phyloP scores from a whole-genome alignment of 257 asterid species.

The Forsythia viridissima region DNA sequence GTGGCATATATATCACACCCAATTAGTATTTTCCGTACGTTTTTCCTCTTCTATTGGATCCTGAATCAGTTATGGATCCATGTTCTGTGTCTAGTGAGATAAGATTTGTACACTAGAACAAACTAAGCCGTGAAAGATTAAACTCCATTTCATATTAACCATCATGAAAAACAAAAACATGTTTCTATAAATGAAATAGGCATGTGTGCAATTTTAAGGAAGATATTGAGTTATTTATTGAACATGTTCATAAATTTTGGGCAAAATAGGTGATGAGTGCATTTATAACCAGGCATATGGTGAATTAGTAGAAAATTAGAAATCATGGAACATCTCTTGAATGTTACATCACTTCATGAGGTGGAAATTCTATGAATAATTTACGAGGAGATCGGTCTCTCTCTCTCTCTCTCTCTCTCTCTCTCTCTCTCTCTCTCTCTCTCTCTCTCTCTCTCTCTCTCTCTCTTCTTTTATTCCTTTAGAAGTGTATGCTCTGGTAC shows the following conservation, averaged over 20 bases:
- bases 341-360: slow-evolving; percentile 8
- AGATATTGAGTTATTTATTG: neutral
- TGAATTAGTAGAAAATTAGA: no score
- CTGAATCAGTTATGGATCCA: slow-evolving; percentile 10
- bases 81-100: slow-evolving; percentile 2
- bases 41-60: slow-evolving; percentile 6
- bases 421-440: neutral
- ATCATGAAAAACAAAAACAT: neutral
- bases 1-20: neutral
- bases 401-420: no score
- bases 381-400: neutral
- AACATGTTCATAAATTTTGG: neutral
- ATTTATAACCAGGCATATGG: no score
- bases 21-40: slow-evolving; percentile 8
- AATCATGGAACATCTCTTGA: slow-evolving; percentile 1
- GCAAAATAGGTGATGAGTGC: neutral
- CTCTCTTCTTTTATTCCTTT: no score
- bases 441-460: neutral
- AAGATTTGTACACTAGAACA: neutral
- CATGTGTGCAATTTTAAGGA: neutral
- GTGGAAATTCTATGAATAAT: slow-evolving; percentile 6
- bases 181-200: neutral
- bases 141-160: neutral
- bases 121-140: neutral
- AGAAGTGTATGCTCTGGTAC: neutral